Percentiles rank a stretch among this genome's conserved stretches.
Evolutionary conservation across 2,329 filamentous ascomycete species (phyloP).

Genomic region (Paramyrothecium sp.): DNA sequence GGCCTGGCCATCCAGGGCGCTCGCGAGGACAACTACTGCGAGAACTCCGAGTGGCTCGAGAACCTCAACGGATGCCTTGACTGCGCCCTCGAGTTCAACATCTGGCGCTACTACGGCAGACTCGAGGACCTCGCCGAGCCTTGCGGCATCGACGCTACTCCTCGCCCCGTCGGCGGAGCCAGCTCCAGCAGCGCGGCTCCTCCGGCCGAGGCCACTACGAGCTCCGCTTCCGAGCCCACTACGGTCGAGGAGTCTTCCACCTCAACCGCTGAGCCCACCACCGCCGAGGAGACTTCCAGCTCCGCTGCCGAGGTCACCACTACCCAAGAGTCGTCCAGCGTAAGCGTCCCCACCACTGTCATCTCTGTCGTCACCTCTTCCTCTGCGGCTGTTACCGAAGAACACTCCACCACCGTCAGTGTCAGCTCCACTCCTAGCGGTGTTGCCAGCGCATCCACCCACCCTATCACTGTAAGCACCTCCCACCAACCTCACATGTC

Average conservation of each 20-base stretch:
- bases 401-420: constrained; percentile 1
- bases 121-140: constrained; percentile 34
- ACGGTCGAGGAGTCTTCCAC: constrained; percentile 1
- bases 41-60: constrained; percentile 34
- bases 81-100: constrained; percentile 39
- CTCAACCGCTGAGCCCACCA: background rate
- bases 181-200: constrained; percentile 8
- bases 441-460: background rate
- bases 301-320: background rate
- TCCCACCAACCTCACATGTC: background rate
- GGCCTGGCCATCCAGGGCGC: constrained; percentile 27
- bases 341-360: constrained; percentile 1
- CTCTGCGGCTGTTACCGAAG: background rate
- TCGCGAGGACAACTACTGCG: constrained; percentile 24
- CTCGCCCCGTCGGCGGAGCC: constrained; percentile 11
- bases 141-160: constrained; percentile 28
- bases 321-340: background rate
- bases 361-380: constrained; percentile 5
- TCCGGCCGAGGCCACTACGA: constrained; percentile 6
- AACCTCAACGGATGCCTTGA: constrained; percentile 42
- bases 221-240: constrained; percentile 10
- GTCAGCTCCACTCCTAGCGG: background rate
- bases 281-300: background rate
- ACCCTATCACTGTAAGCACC: background rate
- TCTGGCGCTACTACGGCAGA: constrained; percentile 43